Percentiles rank a stretch among this genome's conserved stretches.
phyloP scores from a whole-genome alignment of 306 rosid genomes.

The Castanea mollissima region DNA sequence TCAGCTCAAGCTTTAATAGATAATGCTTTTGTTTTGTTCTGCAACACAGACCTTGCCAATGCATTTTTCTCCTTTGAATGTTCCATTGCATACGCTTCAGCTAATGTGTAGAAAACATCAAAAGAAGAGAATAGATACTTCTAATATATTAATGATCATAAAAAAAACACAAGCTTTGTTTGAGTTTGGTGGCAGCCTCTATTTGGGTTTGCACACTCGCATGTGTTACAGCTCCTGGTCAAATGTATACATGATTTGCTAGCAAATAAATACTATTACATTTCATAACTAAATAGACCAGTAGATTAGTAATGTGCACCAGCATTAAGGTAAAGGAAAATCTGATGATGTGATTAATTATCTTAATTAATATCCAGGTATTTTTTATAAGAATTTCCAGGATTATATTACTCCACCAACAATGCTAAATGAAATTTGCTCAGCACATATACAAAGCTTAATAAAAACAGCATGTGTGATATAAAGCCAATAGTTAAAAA shows the following conservation, averaged over 20 bases:
- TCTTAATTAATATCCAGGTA: too few relatives aligned
- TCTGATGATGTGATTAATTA: too few relatives aligned
- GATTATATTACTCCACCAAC: background rate
- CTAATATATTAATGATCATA: background rate
- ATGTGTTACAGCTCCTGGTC: background rate
- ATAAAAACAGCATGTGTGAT: background rate
- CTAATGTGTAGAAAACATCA: background rate
- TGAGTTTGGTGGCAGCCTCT: background rate
- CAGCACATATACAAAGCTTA: too few relatives aligned
- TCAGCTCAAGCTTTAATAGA: background rate
- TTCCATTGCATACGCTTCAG: background rate
- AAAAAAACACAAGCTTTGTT: background rate
- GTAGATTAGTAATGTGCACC: background rate
- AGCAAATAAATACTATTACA: background rate
- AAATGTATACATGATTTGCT: background rate
- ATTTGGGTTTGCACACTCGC: background rate
- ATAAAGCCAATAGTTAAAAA: slow-evolving; percentile 23
- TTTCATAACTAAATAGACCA: too few relatives aligned
- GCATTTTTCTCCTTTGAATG: too few relatives aligned
- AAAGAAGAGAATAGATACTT: background rate
- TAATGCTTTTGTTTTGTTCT: background rate
- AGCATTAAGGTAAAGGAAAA: background rate
- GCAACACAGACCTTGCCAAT: background rate
- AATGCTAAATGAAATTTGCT: background rate
- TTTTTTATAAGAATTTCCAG: too few relatives aligned